Percentiles rank a stretch among this genome's conserved stretches.
These are phyloP conservation scores for Mitragyna speciosa DNA, from an alignment of 257 asterid species.

Conservation along the genomic window DNA sequence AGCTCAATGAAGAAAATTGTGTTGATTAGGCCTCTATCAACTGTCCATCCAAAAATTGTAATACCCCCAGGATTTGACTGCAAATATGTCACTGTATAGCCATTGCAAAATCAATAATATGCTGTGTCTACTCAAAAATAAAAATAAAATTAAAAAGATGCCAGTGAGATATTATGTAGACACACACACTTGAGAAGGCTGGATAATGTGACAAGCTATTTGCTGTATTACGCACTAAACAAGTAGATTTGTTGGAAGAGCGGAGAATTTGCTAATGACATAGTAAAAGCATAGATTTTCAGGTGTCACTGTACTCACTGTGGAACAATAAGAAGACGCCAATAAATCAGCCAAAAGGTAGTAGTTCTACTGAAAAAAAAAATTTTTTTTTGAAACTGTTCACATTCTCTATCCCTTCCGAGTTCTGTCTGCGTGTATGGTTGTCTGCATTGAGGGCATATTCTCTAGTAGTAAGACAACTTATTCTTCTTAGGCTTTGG, in stretches of 20 bases:
- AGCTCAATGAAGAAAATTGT: slow-evolving; percentile 73
- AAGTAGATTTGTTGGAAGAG: too few species aligned
- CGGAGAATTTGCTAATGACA: background rate
- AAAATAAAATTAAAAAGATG: too few species aligned
- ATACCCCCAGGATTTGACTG: slow-evolving; percentile 84
- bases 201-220: background rate
- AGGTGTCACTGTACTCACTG: too few species aligned
- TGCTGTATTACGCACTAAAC: too few species aligned
- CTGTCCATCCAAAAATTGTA: slow-evolving; percentile 84
- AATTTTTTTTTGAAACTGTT: too few species aligned
- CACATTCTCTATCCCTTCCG: background rate
- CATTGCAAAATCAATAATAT: background rate
- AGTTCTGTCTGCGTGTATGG: background rate
- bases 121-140: too few species aligned
- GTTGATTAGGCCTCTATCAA: slow-evolving; percentile 78
- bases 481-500: too few species aligned
- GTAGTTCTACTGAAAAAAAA: background rate
- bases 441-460: background rate
- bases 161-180: background rate
- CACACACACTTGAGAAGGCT: background rate
- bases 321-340: background rate
- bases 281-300: background rate
- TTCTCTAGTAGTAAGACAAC: background rate
- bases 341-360: too few species aligned
- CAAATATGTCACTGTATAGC: slow-evolving; percentile 70